These are phyloP conservation scores for Vitis riparia DNA, from an alignment of 164 flowering plant species.

Conservation along the genomic window DNA sequence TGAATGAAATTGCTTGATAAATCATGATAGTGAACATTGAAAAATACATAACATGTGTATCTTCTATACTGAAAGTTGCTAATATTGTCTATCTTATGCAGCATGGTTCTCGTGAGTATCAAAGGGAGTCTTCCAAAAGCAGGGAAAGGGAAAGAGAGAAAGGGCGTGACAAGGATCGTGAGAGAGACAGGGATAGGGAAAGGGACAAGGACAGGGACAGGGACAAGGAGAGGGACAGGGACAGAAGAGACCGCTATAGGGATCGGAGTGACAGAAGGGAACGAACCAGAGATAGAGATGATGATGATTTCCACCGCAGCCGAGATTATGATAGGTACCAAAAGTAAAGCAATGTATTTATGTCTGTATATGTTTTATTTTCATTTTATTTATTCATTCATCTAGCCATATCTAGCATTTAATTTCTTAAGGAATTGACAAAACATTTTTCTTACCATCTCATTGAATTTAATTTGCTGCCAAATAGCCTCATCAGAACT, in stretches of 20 bases:
- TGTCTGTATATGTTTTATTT: background rate
- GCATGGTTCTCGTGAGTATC: constrained; percentile 62
- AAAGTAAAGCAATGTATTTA: background rate
- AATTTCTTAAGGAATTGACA: too few relatives aligned
- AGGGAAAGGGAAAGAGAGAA: constrained; percentile 62
- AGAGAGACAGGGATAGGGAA: constrained; percentile 28
- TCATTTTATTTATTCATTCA: background rate
- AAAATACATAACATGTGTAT: too few relatives aligned
- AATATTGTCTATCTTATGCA: constrained; percentile 16
- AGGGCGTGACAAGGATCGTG: constrained; percentile 35
- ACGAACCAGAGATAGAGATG: constrained; percentile 58
- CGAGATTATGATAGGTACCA: constrained; percentile 69
- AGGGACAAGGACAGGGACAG: constrained; percentile 31
- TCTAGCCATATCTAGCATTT: background rate
- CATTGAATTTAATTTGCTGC: too few relatives aligned
- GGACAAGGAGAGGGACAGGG: constrained; percentile 14
- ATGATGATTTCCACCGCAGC: constrained; percentile 57
- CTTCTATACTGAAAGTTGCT: too few relatives aligned
- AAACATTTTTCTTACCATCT: too few relatives aligned
- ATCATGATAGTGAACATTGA: too few relatives aligned
- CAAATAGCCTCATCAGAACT: too few relatives aligned
- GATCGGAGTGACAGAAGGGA: constrained; percentile 60
- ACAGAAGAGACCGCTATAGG: constrained; percentile 22
- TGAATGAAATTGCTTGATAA: too few relatives aligned
- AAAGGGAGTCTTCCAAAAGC: constrained; percentile 59